Evolutionary conservation across 495 filamentous ascomycete species (phyloP).

Genomic region (Podospora bellae-mahoneyi): DNA sequence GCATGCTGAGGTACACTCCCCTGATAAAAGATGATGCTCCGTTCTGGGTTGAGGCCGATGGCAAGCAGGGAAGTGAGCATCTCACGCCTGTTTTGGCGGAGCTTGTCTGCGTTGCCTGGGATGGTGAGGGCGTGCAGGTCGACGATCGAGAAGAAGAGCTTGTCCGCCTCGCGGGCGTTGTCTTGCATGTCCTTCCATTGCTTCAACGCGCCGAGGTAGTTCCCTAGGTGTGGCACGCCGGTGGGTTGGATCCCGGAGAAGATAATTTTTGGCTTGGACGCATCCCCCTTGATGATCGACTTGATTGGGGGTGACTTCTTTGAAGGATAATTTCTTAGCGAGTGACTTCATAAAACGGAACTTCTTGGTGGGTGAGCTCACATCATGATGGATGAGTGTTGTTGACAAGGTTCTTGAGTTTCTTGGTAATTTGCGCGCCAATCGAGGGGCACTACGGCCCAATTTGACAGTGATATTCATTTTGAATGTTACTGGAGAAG

Average conservation of each 20-base stretch:
- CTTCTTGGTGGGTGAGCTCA: background rate
- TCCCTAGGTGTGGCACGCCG: slow-evolving; percentile 91
- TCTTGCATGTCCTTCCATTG: slow-evolving; percentile 82
- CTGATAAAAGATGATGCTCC: slow-evolving; percentile 82
- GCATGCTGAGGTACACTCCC: slow-evolving; percentile 70
- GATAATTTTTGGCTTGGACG: slow-evolving; percentile 44
- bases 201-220: slow-evolving; percentile 88
- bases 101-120: slow-evolving; percentile 55
- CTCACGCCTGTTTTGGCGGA: slow-evolving; percentile 64
- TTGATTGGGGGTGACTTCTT: background rate
- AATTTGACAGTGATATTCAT: background rate
- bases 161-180: slow-evolving; percentile 49
- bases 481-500: background rate
- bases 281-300: background rate
- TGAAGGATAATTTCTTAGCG: background rate
- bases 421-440: background rate
- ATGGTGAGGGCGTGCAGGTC: slow-evolving; percentile 91
- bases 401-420: background rate
- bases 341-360: background rate
- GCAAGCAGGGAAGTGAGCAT: slow-evolving; percentile 77
- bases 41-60: slow-evolving; percentile 72
- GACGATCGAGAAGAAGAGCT: slow-evolving; percentile 77
- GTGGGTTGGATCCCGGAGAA: slow-evolving; percentile 98
- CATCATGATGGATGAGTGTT: background rate
- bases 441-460: background rate